These are phyloP conservation scores for Antitrichia curtipendula DNA, from an alignment of 225 moss, liverwort and hornwort species.

Conservation along the genomic window DNA sequence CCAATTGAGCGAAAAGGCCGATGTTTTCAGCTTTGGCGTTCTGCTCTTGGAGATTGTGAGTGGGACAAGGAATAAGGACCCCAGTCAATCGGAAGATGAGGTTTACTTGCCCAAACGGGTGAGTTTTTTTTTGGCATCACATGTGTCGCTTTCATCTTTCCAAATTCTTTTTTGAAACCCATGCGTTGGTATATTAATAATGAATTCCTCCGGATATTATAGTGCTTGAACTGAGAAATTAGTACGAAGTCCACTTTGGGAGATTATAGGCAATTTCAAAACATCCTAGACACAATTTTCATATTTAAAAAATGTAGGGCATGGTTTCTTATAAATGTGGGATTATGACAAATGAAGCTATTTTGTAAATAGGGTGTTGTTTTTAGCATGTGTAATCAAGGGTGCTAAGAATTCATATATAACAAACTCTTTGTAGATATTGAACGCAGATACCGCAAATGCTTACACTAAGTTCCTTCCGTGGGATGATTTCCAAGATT, in stretches of 20 bases:
- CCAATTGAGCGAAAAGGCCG: conserved; percentile 22
- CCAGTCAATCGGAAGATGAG: not conserved
- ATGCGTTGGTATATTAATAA: not conserved
- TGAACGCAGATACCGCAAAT: too few relatives aligned
- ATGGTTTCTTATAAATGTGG: not conserved
- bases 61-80: conserved; percentile 3
- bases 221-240: not conserved
- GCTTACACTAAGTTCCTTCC: not conserved
- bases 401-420: too few relatives aligned
- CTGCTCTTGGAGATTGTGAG: conserved; percentile 22
- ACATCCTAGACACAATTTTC: not conserved
- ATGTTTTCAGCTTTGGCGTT: conserved; percentile 29
- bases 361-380: not conserved
- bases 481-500: not conserved
- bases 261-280: not conserved
- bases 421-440: too few relatives aligned
- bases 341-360: not conserved
- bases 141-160: too few relatives aligned
- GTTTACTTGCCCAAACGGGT: not conserved
- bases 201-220: too few relatives aligned
- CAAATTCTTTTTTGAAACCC: not conserved
- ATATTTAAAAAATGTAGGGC: not conserved
- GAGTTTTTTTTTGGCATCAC: too few relatives aligned
- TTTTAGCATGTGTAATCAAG: too few relatives aligned
- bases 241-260: not conserved